Base-by-base conservation (phyloP, 78 protist species). In the Chrysochromulina parva region DNA sequence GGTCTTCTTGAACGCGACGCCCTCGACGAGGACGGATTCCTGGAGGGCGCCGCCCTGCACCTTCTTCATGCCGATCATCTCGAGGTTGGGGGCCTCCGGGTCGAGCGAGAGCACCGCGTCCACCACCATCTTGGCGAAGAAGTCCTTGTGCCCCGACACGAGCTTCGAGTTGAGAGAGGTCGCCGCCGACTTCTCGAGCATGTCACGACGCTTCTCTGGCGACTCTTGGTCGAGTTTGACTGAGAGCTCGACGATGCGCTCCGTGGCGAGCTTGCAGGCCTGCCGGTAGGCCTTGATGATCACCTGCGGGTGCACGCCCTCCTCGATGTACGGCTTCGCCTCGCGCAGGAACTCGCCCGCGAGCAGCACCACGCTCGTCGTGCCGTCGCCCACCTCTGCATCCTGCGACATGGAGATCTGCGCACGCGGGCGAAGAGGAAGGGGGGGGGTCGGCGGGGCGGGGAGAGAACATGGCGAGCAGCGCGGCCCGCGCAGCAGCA, bases 1-100 rank as follows among this genome's bases (percentile, higher is more conserved):
- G 22, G 99, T 98, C 95, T 98, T 96, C 97, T 99, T 98, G 97
- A 99, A 99, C 3, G 99, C 99, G n/a, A 99, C 99, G 47, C 99
- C 99, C 19, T 96, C 92, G 57, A 99, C 96, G 47, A 98, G 95
- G 62, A 92, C 22, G n/a, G 99, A 95, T 47, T 99, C 99, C 93
- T 95, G 93, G 82, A 95, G 82, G 9, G 97, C 92, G 69, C 99
- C 99, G 38, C 99, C 99, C 10, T 73, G 67, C 52, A 98, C 99
- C 93, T 97, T 97, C 96, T 99, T 99, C 90, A 98, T 94, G 7
- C 99, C 99, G 92, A 99, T 94, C 97, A 96, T 71, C 73, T 97
- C 97, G 54, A 98, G 91, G 76, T 93, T 92, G 55, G 95, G 78
- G 20, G 92, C 93, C 55, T 94, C 97, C 48, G 90, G 97, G 62